These are phyloP conservation scores for Rosa chinensis DNA, from an alignment of 306 rosid genomes.

Conservation along the genomic window DNA sequence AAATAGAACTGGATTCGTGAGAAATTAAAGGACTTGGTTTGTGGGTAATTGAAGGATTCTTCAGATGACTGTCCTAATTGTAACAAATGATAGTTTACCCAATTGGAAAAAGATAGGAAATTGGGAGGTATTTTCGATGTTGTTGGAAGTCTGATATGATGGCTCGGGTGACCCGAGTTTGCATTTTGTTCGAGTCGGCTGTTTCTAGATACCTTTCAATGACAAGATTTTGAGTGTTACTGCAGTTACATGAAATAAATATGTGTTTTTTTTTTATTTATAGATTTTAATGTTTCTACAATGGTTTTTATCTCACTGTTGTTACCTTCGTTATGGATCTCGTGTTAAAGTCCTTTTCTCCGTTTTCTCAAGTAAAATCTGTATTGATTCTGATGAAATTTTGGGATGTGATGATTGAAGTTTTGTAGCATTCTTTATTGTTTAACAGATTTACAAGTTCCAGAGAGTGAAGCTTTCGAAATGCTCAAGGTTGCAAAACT, in stretches of 20 bases:
- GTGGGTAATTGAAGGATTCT: background rate
- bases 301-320: background rate
- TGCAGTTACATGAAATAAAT: background rate
- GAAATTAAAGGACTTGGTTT: background rate
- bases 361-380: no score
- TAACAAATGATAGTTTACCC: background rate
- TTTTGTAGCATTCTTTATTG: slow-evolving; percentile 17
- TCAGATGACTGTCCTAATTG: background rate
- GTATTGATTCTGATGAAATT: background rate
- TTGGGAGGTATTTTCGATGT: background rate
- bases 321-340: no score
- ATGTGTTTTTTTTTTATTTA: background rate
- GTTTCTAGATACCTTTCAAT: no score
- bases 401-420: slow-evolving; percentile 1
- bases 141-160: background rate
- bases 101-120: background rate
- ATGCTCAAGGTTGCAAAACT: slow-evolving; percentile 60
- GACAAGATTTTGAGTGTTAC: background rate
- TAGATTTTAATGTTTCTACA: background rate
- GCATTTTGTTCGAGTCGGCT: background rate
- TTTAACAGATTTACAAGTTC: slow-evolving; percentile 58
- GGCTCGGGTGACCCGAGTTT: background rate
- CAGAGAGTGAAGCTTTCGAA: slow-evolving; percentile 65
- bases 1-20: background rate
- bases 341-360: background rate